A percentile compares a stretch with the other conserved stretches of the same genome.
These are phyloP conservation scores for Alternaria triticina DNA, from an alignment of 2,329 filamentous ascomycete species.

Conservation along the genomic window DNA sequence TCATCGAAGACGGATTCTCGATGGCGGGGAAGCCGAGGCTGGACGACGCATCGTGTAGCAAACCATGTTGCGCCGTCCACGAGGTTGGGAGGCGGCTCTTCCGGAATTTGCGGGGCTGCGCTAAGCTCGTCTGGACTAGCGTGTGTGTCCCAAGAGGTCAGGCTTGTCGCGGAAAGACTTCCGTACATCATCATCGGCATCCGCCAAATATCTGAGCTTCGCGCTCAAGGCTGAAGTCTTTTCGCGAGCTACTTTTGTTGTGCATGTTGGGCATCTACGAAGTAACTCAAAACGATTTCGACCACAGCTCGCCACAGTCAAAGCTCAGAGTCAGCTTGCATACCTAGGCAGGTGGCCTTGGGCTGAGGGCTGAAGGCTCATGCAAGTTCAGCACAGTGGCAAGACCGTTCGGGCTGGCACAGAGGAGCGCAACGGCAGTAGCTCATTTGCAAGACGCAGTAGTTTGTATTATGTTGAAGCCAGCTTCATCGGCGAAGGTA, in stretches of 20 bases:
- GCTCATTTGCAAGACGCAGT: background rate
- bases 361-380: background rate
- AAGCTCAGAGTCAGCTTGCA: background rate
- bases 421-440: background rate
- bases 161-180: background rate
- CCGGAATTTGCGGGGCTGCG: background rate
- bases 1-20: background rate
- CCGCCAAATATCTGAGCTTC: background rate
- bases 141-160: background rate
- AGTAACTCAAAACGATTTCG: rapidly evolving
- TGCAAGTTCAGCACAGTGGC: background rate
- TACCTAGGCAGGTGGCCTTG: background rate
- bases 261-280: background rate
- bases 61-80: background rate
- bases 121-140: background rate
- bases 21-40: background rate
- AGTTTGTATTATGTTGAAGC: background rate
- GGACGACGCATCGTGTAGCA: background rate
- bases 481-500: background rate
- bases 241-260: background rate
- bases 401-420: background rate
- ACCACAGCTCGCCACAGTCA: background rate
- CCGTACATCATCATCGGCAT: background rate
- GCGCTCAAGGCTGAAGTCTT: background rate
- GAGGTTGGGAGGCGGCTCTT: background rate